Percentiles rank a stretch among this genome's conserved stretches.
Evolutionary conservation across 2,329 filamentous ascomycete genomes (phyloP).

Genomic region (Microdochium nivale): DNA sequence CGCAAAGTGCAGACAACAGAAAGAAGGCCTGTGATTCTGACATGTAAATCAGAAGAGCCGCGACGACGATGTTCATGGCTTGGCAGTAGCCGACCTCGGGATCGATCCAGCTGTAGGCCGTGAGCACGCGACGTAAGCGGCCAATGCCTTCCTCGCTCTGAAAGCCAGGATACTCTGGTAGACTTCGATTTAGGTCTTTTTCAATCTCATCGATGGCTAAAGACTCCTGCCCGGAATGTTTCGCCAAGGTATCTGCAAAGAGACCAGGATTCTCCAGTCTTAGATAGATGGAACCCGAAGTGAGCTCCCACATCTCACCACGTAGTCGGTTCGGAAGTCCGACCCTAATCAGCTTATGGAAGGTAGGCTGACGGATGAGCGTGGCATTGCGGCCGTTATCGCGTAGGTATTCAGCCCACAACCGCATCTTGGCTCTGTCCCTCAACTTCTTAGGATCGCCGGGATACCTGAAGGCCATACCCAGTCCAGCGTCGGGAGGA

Average conservation of each 20-base stretch:
- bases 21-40: slow-evolving; percentile 95
- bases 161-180: slow-evolving; percentile 95
- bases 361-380: slow-evolving; percentile 88
- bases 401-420: slow-evolving; percentile 94
- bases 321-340: slow-evolving; percentile 87
- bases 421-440: slow-evolving; percentile 91
- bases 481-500: slow-evolving; percentile 86
- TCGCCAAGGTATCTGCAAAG: slow-evolving; percentile 75
- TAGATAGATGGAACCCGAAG: slow-evolving; percentile 83
- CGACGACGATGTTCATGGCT: slow-evolving; percentile 99
- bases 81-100: slow-evolving; percentile 96
- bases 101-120: slow-evolving; percentile 96
- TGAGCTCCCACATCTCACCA: slow-evolving; percentile 93
- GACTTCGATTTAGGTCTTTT: slow-evolving; percentile 91
- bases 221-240: slow-evolving; percentile 78
- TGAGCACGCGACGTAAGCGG: slow-evolving; percentile 79
- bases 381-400: slow-evolving; percentile 94
- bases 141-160: slow-evolving; percentile 94
- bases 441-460: slow-evolving; percentile 90
- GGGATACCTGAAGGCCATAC: slow-evolving; percentile 87
- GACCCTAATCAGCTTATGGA: slow-evolving; percentile 94
- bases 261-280: slow-evolving; percentile 77
- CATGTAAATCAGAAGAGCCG: slow-evolving; percentile 97
- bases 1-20: slow-evolving; percentile 81
- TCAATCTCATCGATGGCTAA: slow-evolving; percentile 98